These are phyloP conservation scores for Monilinia vaccinii-corymbosi DNA, from an alignment of 2,329 filamentous ascomycete species.

Conservation along the genomic window DNA sequence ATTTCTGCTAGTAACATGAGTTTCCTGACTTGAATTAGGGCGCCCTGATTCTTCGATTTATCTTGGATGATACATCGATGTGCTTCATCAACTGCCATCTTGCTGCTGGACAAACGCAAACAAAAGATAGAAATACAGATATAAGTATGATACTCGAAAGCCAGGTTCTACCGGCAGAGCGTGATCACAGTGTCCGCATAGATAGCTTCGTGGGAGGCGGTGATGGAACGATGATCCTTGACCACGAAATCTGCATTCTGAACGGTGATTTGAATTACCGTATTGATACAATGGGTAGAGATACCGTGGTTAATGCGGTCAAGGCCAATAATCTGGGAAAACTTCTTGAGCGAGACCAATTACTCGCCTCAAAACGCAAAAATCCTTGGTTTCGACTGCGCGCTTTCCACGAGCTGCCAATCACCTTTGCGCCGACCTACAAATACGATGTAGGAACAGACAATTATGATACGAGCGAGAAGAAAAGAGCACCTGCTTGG, in stretches of 20 bases:
- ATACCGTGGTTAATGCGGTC: constrained; percentile 81
- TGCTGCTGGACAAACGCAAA: constrained; percentile 85
- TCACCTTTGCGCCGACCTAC: constrained; percentile 91
- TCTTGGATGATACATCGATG: constrained; percentile 85
- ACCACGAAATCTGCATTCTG: constrained; percentile 94
- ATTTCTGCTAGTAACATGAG: background rate
- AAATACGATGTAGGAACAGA: constrained; percentile 97
- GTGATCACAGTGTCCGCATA: constrained; percentile 55
- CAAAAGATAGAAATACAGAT: constrained; percentile 85
- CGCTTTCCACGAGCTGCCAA: constrained; percentile 82
- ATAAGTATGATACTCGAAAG: constrained; percentile 82
- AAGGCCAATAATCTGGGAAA: constrained; percentile 73
- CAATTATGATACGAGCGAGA: constrained; percentile 88
- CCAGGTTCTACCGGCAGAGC: constrained; percentile 62
- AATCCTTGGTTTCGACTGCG: constrained; percentile 85
- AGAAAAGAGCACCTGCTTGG: constrained; percentile 90
- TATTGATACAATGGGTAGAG: constrained; percentile 92
- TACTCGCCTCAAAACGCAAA: constrained; percentile 78
- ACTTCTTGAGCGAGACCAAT: constrained; percentile 85
- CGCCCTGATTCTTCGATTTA: constrained; percentile 82
- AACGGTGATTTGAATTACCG: constrained; percentile 98
- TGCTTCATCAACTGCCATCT: constrained; percentile 98
- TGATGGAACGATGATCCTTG: constrained; percentile 87
- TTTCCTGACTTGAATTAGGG: constrained; percentile 39
- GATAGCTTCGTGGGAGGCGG: constrained; percentile 86